A percentile compares a stretch with the other conserved stretches of the same genome.
These are phyloP conservation scores for Candida krabiensis DNA, from an alignment of 805 yeast species.

Conservation along the genomic window DNA sequence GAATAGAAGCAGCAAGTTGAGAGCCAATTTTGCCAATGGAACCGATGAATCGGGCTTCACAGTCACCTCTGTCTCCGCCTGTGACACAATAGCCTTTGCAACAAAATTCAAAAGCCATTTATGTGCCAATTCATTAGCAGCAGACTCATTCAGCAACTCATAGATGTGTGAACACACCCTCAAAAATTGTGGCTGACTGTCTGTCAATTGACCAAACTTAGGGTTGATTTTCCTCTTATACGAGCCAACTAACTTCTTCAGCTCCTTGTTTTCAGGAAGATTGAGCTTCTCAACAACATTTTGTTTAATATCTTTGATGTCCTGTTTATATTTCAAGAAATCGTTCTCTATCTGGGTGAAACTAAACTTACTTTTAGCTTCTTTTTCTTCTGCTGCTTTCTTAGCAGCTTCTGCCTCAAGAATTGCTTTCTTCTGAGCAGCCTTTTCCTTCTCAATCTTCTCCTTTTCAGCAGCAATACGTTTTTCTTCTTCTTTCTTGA, in stretches of 20 bases:
- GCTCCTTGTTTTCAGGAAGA: slow-evolving; percentile 32
- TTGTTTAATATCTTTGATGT: slow-evolving; percentile 57
- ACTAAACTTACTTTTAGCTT: slow-evolving; percentile 33
- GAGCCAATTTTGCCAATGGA: slow-evolving; percentile 72
- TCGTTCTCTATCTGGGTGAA: slow-evolving; percentile 39
- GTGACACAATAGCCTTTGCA: slow-evolving; percentile 83
- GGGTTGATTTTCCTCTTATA: slow-evolving; percentile 80
- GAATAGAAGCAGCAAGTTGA: slow-evolving; percentile 47
- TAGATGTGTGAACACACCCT: slow-evolving; percentile 52
- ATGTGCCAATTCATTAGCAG: slow-evolving; percentile 50
- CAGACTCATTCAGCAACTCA: slow-evolving; percentile 48
- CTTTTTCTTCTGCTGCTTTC: slow-evolving; percentile 23
- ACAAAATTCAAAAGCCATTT: slow-evolving; percentile 78
- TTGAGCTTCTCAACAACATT: slow-evolving; percentile 58
- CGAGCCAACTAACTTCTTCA: slow-evolving; percentile 55
- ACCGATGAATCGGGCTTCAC: slow-evolving; percentile 75
- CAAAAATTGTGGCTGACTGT: slow-evolving; percentile 58
- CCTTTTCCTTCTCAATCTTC: slow-evolving; percentile 26
- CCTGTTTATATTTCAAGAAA: slow-evolving; percentile 49
- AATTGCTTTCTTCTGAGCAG: slow-evolving; percentile 13
- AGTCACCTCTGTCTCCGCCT: slow-evolving; percentile 89
- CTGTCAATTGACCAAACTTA: slow-evolving; percentile 88
- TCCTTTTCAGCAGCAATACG: slow-evolving; percentile 22
- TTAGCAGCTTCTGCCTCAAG: slow-evolving; percentile 23
- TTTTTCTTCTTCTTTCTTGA: slow-evolving; percentile 13